A percentile compares a stretch with the other conserved stretches of the same genome.
Evolutionary conservation across 2,329 filamentous ascomycete genomes (phyloP).

Genomic region (Metarhizium robertsii): DNA sequence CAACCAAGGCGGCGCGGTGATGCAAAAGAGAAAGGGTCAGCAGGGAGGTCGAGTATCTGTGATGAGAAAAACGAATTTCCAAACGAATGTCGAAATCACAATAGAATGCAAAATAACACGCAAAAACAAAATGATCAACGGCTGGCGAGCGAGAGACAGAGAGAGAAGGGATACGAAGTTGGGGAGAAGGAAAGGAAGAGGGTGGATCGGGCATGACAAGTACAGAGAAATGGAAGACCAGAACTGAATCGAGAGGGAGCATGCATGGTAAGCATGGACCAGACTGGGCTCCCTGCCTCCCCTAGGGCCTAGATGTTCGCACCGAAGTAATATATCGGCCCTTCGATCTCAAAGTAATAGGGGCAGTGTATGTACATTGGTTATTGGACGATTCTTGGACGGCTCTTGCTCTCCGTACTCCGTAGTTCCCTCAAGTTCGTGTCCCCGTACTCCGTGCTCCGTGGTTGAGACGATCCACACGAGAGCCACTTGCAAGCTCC

Average conservation of each 20-base stretch:
- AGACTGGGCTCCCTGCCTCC: background rate
- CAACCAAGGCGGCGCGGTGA: background rate
- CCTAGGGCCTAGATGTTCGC: background rate
- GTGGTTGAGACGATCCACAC: too few relatives aligned
- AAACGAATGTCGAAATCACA: background rate
- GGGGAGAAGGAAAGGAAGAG: background rate
- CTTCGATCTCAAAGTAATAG: background rate
- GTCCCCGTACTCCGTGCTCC: too few relatives aligned
- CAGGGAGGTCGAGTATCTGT: background rate
- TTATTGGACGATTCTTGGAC: too few relatives aligned
- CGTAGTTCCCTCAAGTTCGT: too few relatives aligned
- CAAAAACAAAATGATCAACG: conserved; percentile 1
- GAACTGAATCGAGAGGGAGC: background rate
- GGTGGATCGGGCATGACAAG: background rate
- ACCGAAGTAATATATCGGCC: background rate
- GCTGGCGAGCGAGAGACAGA: background rate
- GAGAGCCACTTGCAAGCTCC: too few relatives aligned
- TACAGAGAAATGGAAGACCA: background rate
- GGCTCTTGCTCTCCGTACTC: too few relatives aligned
- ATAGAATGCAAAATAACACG: background rate
- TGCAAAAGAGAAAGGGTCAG: background rate
- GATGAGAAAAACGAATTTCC: background rate
- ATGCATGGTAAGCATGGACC: background rate
- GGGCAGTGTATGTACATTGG: too few relatives aligned
- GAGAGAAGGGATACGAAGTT: background rate